Conservation (phyloP, 2,329 filamentous ascomycete genomes). For the Colletotrichum siamense region DNA sequence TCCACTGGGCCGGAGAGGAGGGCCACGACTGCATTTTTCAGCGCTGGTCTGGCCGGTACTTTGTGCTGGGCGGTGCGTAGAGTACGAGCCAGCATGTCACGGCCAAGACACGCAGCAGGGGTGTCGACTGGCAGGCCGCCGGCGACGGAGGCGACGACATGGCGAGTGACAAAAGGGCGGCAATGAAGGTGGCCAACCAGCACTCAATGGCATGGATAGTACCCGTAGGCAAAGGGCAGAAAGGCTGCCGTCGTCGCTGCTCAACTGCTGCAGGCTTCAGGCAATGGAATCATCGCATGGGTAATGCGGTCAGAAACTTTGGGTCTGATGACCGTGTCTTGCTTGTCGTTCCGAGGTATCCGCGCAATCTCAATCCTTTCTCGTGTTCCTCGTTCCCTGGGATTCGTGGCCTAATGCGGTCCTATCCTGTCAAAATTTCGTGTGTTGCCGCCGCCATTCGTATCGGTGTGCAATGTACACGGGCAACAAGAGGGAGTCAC, state of each 20-base stretch:
- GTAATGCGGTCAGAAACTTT: constrained; percentile 20
- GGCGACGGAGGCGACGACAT: background rate
- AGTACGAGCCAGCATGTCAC: background rate
- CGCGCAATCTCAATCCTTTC: constrained; percentile 18
- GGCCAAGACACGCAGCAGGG: background rate
- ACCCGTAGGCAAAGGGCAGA: background rate
- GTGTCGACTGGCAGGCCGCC: background rate
- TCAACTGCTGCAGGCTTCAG: constrained; percentile 17
- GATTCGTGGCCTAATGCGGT: constrained; percentile 4
- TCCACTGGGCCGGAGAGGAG: background rate
- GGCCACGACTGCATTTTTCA: background rate
- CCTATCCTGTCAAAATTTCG: constrained; percentile 14
- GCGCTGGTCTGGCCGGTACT: background rate
- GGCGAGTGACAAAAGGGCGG: background rate
- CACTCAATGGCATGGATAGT: background rate
- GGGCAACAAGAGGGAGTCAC: background rate
- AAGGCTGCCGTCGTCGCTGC: background rate
- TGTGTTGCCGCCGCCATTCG: background rate
- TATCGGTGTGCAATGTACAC: background rate
- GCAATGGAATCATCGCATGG: constrained; percentile 18
- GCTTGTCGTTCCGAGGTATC: constrained; percentile 19
- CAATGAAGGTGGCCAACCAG: constrained; percentile 5
- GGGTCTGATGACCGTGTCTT: constrained; percentile 22
- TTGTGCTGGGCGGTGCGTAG: background rate
- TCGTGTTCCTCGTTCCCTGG: constrained; percentile 8